A percentile compares a stretch with the other conserved stretches of the same genome.
These are phyloP conservation scores for Mucor piriformis DNA, from an alignment of 371 early-diverging fungal genomes.

Conservation along the genomic window DNA sequence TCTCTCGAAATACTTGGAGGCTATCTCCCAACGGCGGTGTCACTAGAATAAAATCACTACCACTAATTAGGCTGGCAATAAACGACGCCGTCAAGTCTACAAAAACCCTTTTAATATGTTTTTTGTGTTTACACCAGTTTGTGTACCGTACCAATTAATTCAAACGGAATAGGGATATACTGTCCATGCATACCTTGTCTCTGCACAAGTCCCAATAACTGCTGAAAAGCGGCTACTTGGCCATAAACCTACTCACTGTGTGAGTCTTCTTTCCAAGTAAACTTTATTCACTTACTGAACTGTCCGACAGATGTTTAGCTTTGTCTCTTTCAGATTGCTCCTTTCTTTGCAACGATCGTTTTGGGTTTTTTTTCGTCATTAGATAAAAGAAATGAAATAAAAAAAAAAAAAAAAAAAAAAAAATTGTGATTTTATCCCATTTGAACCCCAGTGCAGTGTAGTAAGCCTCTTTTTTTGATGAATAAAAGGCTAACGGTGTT, in stretches of 20 bases:
- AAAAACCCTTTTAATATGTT: background rate
- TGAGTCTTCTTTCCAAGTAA: no score
- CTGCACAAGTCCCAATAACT: conserved; percentile 26
- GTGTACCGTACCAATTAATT: conserved; percentile 49
- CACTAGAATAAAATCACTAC: conserved; percentile 33
- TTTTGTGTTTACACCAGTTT: background rate
- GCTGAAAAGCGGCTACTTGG: conserved; percentile 32
- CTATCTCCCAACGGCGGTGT: conserved; percentile 17
- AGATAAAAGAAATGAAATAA: background rate
- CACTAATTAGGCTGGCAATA: conserved; percentile 48
- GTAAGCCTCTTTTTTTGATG: no score
- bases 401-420: background rate
- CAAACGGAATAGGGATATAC: conserved; percentile 50
- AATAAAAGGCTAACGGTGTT: no score
- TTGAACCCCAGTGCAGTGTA: no score
- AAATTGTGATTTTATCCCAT: no score
- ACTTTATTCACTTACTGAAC: conserved; percentile 23
- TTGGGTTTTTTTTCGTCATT: conserved; percentile 19
- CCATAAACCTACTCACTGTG: conserved; percentile 30
- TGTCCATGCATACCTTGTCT: conserved; percentile 36
- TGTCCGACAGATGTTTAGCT: conserved; percentile 21
- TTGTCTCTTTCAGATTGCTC: conserved; percentile 47
- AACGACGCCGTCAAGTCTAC: conserved; percentile 56
- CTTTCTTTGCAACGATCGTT: conserved; percentile 37
- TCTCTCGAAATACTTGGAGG: conserved; percentile 18